Base-by-base conservation (phyloP, 139 green algal species). In the Chlorella sp. region DNA sequence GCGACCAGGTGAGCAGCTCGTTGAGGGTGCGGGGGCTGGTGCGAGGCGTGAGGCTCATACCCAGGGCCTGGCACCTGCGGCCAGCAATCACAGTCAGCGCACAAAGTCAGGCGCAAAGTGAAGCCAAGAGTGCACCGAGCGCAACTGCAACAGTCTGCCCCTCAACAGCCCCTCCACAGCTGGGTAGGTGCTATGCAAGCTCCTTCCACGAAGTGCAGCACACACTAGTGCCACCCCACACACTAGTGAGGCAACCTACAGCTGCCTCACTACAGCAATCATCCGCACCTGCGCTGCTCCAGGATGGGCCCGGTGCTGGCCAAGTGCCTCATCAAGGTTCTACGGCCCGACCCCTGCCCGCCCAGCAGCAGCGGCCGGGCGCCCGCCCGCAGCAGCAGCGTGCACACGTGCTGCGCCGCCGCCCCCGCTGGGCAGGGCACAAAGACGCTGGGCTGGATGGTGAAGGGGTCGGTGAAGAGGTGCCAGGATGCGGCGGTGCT, bases 281-380 rank as follows among this genome's bases (percentile, higher is more conserved):
- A n/a, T n/a, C n/a, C n/a, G n/a, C n/a, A n/a, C n/a, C n/a, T n/a
- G n/a, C n/a, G n/a, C n/a, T n/a, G n/a, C n/a, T n/a, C n/a, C n/a
- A n/a, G n/a, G n/a, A n/a, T n/a, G n/a, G n/a, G n/a, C n/a, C n/a
- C n/a, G n/a, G n/a, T n/a, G n/a, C n/a, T n/a, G 5, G 80, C 50
- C 67, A 80, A 31, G 73, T 84, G 79, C 31, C 60, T 50, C 67
- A 80, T 27, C 66, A 84, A 49, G 20, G 79, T 76, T 14, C 64
- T 34, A 17, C 69, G 67, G 31, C 79, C 79, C 31, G 63, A 72
- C 62, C 79, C 79, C 2, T 26, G 3, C 3, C 50, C 65, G 20
- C 79, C 79, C 49, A 81, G 35, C 66, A 84, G 14, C n/a, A 81
- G 14, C 2, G 79, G 79, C 24, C 71, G 42, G 35, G 63, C 31